Evolutionary conservation across 1,284 basidiomycete genomes (phyloP).

Genomic region (Cutaneotrichosporon sp.): DNA sequence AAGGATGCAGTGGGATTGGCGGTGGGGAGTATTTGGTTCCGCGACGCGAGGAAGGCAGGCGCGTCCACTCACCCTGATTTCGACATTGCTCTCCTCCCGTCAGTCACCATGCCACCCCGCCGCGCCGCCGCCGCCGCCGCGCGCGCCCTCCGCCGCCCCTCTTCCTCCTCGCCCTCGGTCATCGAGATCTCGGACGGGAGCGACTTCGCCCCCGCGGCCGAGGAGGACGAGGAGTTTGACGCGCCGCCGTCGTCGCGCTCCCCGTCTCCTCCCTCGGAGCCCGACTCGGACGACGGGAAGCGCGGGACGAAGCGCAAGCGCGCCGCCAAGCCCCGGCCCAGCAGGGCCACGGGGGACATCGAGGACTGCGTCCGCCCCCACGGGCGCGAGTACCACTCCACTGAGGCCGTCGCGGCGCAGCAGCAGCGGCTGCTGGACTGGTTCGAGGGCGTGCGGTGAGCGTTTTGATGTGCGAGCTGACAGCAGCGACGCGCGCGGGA

Average conservation of each 20-base stretch:
- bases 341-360: conserved; percentile 13
- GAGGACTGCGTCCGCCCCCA: conserved; percentile 34
- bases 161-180: conserved; percentile 4
- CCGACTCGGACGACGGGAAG: background rate
- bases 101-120: background rate
- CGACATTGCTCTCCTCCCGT: background rate
- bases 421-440: conserved; percentile 45
- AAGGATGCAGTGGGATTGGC: too few species aligned
- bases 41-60: background rate
- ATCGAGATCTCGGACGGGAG: conserved; percentile 7
- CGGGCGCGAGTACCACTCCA: conserved; percentile 35
- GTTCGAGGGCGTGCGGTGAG: conserved; percentile 51
- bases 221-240: background rate
- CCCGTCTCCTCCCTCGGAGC: background rate
- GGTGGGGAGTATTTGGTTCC: conserved; percentile 11
- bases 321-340: background rate
- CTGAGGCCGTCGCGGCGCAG: conserved; percentile 21
- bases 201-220: conserved; percentile 2
- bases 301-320: conserved; percentile 15
- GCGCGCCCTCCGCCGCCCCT: background rate
- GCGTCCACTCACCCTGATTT: background rate
- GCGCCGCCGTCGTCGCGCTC: background rate
- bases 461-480: background rate
- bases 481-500: conserved; percentile 46
- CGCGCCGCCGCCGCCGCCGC: conserved; percentile 12